Evolutionary conservation across 2,329 filamentous ascomycete species (phyloP).

Genomic region (Monilinia fructicola): DNA sequence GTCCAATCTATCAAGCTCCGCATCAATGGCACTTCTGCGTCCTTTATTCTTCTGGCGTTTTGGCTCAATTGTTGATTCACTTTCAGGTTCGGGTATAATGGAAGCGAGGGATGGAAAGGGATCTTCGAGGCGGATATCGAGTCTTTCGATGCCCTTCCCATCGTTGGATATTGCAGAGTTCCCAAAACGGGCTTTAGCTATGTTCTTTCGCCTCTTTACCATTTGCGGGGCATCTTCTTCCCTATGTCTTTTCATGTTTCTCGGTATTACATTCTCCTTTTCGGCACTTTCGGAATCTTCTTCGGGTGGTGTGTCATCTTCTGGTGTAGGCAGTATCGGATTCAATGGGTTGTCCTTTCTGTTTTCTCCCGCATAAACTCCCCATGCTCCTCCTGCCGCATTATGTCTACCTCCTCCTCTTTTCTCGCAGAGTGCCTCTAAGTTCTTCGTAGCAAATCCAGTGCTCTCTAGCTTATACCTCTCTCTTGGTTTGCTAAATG

Average conservation of each 20-base stretch:
- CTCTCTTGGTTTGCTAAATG: conserved; percentile 71
- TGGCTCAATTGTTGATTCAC: conserved; percentile 28
- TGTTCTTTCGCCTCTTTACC: conserved; percentile 58
- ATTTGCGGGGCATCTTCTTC: conserved; percentile 40
- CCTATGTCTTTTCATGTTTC: conserved; percentile 35
- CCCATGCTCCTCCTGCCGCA: conserved; percentile 74
- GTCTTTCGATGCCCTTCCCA: conserved; percentile 59
- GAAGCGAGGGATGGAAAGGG: conserved; percentile 47
- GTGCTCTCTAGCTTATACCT: conserved; percentile 69
- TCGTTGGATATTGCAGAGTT: conserved; percentile 55
- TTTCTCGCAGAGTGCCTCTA: conserved; percentile 67
- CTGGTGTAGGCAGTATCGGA: conserved; percentile 41
- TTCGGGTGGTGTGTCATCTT: not conserved
- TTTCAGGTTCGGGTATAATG: conserved; percentile 28
- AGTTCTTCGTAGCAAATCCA: conserved; percentile 67
- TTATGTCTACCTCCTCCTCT: conserved; percentile 70
- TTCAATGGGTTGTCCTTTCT: conserved; percentile 53
- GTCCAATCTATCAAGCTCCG: conserved; percentile 32
- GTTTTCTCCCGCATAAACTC: conserved; percentile 67
- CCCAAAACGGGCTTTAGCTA: conserved; percentile 72
- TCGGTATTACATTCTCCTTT: conserved; percentile 24
- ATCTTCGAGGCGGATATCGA: conserved; percentile 61
- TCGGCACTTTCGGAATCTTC: conserved; percentile 33
- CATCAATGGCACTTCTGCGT: conserved; percentile 34
- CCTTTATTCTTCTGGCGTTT: conserved; percentile 36